Percentiles rank a stretch among this genome's conserved stretches.
Conservation (phyloP, 1,139 yeast genomes). For the Waltiozyma solani region DNA sequence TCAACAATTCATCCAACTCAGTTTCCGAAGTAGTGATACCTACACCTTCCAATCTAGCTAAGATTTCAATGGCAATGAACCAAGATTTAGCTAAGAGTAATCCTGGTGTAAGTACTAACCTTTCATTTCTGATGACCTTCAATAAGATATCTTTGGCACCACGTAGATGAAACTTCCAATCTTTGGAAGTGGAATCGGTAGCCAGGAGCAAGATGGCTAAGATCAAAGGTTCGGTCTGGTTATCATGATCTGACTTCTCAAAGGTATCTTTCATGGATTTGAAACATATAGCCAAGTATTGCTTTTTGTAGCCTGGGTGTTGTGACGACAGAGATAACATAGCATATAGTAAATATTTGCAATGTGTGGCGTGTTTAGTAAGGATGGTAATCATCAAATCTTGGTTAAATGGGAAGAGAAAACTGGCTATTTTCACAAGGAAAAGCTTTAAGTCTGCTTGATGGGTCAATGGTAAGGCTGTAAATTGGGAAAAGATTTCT, state of each 20-base stretch:
- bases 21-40: slow-evolving; percentile 41
- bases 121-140: slow-evolving; percentile 28
- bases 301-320: slow-evolving; percentile 7
- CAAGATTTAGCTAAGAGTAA: slow-evolving; percentile 48
- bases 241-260: slow-evolving; percentile 21
- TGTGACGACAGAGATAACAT: background rate
- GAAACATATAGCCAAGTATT: slow-evolving; percentile 43
- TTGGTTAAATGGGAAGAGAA: background rate
- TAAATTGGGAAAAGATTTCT: background rate
- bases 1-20: slow-evolving; percentile 36
- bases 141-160: slow-evolving; percentile 55
- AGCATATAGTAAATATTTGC: background rate
- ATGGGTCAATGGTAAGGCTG: background rate
- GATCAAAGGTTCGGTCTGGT: slow-evolving; percentile 44
- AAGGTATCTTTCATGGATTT: slow-evolving; percentile 33
- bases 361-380: background rate
- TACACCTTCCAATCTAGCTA: slow-evolving; percentile 43
- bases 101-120: slow-evolving; percentile 21
- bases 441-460: background rate
- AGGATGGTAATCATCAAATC: background rate
- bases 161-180: slow-evolving; percentile 56
- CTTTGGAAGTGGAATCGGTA: slow-evolving; percentile 46
- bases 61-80: slow-evolving; percentile 50
- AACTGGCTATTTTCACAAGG: background rate
- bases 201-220: slow-evolving; percentile 50